A percentile compares a stretch with the other conserved stretches of the same genome.
phyloP scores from a whole-genome alignment of 129 eudicot genomes.

The Dittrichia graveolens region DNA sequence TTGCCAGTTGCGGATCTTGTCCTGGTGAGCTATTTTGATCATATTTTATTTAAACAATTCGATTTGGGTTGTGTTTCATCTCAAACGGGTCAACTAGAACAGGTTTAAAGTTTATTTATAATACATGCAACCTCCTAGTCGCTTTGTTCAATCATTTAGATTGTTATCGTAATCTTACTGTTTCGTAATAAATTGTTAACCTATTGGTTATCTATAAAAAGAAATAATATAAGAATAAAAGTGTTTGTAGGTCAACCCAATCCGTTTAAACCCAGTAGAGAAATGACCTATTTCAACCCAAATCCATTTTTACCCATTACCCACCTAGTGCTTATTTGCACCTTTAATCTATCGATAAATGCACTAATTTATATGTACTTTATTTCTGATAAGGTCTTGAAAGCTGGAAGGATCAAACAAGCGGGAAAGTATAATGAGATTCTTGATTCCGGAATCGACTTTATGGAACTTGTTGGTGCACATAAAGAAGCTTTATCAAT shows the following conservation, averaged over 20 bases:
- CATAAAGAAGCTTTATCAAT: slow-evolving; percentile 76
- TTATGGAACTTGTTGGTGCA: slow-evolving; percentile 87
- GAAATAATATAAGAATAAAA: no score
- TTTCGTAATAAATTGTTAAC: no score
- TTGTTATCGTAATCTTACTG: no score
- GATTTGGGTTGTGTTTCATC: neutral
- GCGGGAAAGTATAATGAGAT: slow-evolving; percentile 81
- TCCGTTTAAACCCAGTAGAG: no score
- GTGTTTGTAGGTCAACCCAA: no score
- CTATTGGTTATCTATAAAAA: no score
- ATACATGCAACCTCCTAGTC: no score
- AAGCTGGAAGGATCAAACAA: slow-evolving; percentile 75
- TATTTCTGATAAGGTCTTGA: slow-evolving; percentile 60
- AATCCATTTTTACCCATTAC: no score
- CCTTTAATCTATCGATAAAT: slow-evolving; percentile 2
- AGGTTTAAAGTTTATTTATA: no score
- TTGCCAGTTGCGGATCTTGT: slow-evolving; percentile 86
- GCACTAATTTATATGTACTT: neutral
- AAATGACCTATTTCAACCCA: no score
- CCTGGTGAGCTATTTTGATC: slow-evolving; percentile 50
- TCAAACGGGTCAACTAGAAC: neutral
- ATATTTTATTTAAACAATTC: slow-evolving; percentile 2
- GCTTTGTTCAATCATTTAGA: no score
- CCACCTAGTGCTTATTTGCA: no score
- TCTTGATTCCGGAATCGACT: slow-evolving; percentile 66